Evolutionary conservation across 2,329 filamentous ascomycete genomes (phyloP).

Genomic region (Chrysoporthe puriensis): DNA sequence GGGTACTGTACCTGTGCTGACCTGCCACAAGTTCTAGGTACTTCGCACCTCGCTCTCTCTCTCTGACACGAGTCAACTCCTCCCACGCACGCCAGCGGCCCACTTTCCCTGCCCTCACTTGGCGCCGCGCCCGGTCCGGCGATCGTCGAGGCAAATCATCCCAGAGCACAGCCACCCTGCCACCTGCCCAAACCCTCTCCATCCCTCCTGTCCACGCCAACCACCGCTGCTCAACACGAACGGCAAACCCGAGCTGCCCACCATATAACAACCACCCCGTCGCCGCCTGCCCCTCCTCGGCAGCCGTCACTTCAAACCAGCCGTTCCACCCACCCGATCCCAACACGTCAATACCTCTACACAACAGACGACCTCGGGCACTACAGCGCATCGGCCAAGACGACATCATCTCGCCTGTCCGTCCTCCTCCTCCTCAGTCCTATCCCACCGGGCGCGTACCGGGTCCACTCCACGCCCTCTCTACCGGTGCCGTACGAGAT

Average conservation of each 20-base stretch:
- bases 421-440: not conserved
- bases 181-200: not conserved
- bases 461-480: not conserved
- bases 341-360: not conserved
- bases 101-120: conserved; percentile 2
- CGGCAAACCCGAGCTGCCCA: not conserved
- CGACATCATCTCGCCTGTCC: not conserved
- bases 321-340: not conserved
- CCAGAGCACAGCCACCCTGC: not conserved
- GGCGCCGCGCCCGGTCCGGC: conserved; percentile 1
- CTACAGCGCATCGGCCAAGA: conserved; percentile 2
- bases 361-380: not conserved
- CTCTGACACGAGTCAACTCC: not conserved
- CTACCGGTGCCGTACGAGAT: conserved; percentile 23
- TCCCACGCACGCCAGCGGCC: not conserved
- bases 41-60: not conserved
- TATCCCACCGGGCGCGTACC: not conserved
- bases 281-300: too few relatives aligned
- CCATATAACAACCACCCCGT: conserved; percentile 6
- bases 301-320: not conserved
- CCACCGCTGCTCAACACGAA: conserved; percentile 4
- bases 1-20: not conserved
- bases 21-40: not conserved
- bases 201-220: conserved; percentile 6
- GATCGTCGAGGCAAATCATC: conserved; percentile 2